Base-by-base conservation (phyloP, 495 filamentous ascomycete species). In the Acidiella bohemica region DNA sequence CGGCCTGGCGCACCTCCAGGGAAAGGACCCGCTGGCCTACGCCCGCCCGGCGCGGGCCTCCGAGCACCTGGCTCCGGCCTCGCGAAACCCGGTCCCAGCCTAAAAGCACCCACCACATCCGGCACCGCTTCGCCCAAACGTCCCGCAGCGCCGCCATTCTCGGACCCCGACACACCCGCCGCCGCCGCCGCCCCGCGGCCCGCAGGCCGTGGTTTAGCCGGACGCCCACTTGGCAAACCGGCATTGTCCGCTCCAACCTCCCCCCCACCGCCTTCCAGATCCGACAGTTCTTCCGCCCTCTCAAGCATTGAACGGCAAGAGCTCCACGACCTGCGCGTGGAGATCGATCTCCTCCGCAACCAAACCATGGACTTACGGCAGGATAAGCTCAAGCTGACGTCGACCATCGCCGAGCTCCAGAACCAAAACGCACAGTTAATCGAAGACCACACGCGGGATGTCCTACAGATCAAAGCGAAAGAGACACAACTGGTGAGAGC, bases 351-450 rank as follows among this genome's bases (percentile, higher is more conserved):
- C 20, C 67, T 90, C 23, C 67, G 68, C 9, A 74, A 75, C 43
- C 69, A 74, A 36, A 67, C 73, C 27, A 81, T 90, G 31, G 86
- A 95, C 13, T 62, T 84, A 36, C 76, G 80, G 13, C 66, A 76
- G 19, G 83, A 92, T 29, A 76, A 81, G 30, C 68, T 75, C 13
- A 81, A 73, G 44, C 65, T 88, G 8, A 70, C 68, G 29, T 85
- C 80, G 0, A 80, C 88, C 46, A 73, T 95, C 32, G 77, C 81
- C 37, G 87, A 95, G 55, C 67, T 95, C 1, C 84, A 88, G 58
- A 86, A 93, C 48, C 81, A 94, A 53, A 96, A 99, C 50, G 90
- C 92, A 12, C 80, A 93, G 48, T 68, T 96, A 12, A 96, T 96
- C 36, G 92, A 99, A 62, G 90, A 96, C 50, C 88, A 95, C 53